phyloP scores from a whole-genome alignment of 2,329 filamentous ascomycete species.

The Exophiala lecanii-corni region DNA sequence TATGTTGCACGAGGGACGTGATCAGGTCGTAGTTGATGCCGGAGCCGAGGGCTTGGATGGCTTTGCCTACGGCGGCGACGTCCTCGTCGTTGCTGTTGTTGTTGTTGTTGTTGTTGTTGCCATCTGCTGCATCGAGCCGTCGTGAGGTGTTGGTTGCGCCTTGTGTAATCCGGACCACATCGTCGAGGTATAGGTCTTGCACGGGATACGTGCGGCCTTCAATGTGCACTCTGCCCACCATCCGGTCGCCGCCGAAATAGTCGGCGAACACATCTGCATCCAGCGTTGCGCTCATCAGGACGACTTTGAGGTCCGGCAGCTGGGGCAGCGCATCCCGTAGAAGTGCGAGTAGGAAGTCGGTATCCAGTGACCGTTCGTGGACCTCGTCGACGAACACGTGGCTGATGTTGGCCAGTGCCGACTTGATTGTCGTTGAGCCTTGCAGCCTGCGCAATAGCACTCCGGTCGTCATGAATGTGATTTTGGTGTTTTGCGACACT shows the following conservation, averaged over 20 bases:
- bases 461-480: constrained; percentile 94
- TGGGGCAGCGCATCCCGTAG: constrained; percentile 73
- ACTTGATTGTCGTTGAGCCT: constrained; percentile 44
- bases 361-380: constrained; percentile 90
- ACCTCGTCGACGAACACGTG: constrained; percentile 96
- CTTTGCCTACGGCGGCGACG: constrained; percentile 56
- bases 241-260: constrained; percentile 73
- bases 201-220: constrained; percentile 86
- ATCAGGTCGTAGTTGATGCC: constrained; percentile 91
- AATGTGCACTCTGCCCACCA: constrained; percentile 80
- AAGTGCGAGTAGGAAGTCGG: constrained; percentile 86
- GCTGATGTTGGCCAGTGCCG: constrained; percentile 81
- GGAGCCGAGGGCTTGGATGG: constrained; percentile 68
- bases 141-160: background rate
- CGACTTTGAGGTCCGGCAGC: constrained; percentile 75
- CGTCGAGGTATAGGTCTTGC: constrained; percentile 82
- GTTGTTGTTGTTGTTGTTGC: background rate
- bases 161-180: constrained; percentile 73
- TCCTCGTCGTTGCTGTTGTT: constrained; percentile 12
- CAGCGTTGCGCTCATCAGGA: constrained; percentile 94
- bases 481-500: constrained; percentile 69
- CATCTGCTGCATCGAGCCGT: too few species aligned
- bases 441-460: constrained; percentile 87
- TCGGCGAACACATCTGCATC: constrained; percentile 79
- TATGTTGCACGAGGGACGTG: constrained; percentile 70